These are phyloP conservation scores for Fusarium chaquense DNA, from an alignment of 2,329 filamentous ascomycete genomes.

Conservation along the genomic window DNA sequence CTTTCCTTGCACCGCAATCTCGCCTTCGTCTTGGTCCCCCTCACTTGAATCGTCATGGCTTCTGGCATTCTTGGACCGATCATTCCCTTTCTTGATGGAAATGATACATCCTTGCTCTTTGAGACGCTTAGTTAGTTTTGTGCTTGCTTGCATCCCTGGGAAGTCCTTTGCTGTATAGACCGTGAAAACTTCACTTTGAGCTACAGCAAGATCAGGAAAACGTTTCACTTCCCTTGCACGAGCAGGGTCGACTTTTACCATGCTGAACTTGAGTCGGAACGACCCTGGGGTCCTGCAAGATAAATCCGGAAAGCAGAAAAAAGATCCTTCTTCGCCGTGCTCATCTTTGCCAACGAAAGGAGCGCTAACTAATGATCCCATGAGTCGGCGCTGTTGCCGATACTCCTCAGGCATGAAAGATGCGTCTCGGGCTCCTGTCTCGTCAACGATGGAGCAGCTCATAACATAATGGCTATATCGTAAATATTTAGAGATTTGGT, in stretches of 20 bases:
- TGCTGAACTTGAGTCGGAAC: constrained; percentile 80
- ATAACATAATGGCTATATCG: constrained; percentile 77
- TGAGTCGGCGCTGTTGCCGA: constrained; percentile 78
- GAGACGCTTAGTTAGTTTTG: constrained; percentile 76
- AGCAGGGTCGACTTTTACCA: constrained; percentile 77
- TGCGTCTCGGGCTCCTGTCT: constrained; percentile 73
- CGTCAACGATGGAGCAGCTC: constrained; percentile 81
- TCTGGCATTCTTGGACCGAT: constrained; percentile 62
- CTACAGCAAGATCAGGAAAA: constrained; percentile 64
- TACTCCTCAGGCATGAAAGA: constrained; percentile 79
- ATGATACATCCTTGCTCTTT: constrained; percentile 86
- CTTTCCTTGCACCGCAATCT: constrained; percentile 38
- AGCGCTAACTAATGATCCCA: constrained; percentile 82
- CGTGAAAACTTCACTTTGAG: constrained; percentile 77
- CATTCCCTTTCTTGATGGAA: constrained; percentile 87
- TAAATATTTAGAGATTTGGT: constrained; percentile 65
- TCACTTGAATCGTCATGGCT: constrained; percentile 60
- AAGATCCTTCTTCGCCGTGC: constrained; percentile 78
- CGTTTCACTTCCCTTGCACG: constrained; percentile 60
- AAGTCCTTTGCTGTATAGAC: constrained; percentile 90
- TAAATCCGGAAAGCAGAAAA: constrained; percentile 87
- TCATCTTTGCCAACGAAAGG: constrained; percentile 83
- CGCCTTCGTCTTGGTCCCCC: constrained; percentile 55
- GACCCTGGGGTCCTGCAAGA: constrained; percentile 81
- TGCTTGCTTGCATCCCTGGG: constrained; percentile 84